Evolutionary conservation across 2,329 filamentous ascomycete species (phyloP), one percentile per base, ranked within the genome.

Genomic region (Beauveria sp.): DNA sequence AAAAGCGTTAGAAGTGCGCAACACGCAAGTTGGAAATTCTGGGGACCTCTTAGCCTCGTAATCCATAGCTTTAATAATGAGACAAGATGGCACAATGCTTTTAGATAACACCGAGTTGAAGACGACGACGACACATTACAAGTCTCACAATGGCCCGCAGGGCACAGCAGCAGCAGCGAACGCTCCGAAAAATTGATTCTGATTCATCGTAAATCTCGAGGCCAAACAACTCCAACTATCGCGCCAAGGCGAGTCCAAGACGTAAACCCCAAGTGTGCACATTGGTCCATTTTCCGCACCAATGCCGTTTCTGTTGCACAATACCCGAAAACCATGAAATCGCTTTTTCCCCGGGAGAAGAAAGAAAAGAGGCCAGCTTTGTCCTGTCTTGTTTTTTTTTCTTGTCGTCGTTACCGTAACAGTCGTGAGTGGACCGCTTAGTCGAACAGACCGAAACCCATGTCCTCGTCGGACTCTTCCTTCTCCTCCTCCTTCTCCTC

Each of bases 371-470:
- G 5, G 18, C 43, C 51, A 55, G 49, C 58, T 28, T 60, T 54
- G 50, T 40, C 49, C 54, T 43, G 28, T 60, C 30, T 38, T 46
- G 8, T 40, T 46, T 40, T 26, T 46, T 69, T 71, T 34, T 46
- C 68, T 71, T 67, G 67, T 69, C 60, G 65, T 74, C 69, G 66
- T 73, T 66, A 70, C 66, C 64, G 63, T 68, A 66, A 68, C 61
- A 63, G 65, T 66, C 57, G 51, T 45, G 62, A 63, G 66, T 65
- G 65, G 67, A 70, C 65, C 72, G 78, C 76, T 86, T 87, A 88
- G 79, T 88, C 85, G 83, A 88, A 88, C 68, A 89, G 86, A 84
- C 86, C 86, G 81, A 89, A 88, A 72, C 86, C 86, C 86, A 88
- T 88, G 75, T 88, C 87, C 78, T 88, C 87, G 79, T 88, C 86